A percentile compares a stretch with the other conserved stretches of the same genome.
phyloP scores from a whole-genome alignment of 169 alveolate genomes.

The Plasmodium vinckei region DNA sequence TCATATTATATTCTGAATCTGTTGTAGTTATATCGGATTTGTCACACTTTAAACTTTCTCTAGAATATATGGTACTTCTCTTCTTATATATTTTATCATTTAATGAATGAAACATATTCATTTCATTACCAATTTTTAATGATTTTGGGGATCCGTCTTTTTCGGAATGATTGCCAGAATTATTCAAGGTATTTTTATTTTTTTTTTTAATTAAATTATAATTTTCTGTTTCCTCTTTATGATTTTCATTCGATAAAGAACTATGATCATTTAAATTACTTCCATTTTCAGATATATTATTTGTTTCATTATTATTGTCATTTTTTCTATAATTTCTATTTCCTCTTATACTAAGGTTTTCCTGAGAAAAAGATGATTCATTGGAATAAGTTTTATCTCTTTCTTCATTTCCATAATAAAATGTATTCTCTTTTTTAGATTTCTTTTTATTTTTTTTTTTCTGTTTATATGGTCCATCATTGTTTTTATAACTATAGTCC shows the following conservation, averaged over 20 bases:
- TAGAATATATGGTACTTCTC: neutral
- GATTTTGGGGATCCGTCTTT: neutral
- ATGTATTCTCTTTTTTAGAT: conserved; percentile 9
- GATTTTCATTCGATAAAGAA: conserved; percentile 26
- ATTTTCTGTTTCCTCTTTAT: conserved; percentile 16
- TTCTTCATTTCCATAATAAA: conserved; percentile 19
- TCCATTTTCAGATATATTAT: conserved; percentile 6
- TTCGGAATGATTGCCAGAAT: no score
- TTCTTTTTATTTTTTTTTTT: conserved; percentile 11
- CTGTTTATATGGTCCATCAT: conserved; percentile 3
- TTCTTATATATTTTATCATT: conserved; percentile 20
- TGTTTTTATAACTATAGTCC: neutral
- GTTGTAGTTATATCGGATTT: conserved; percentile 69
- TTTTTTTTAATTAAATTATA: neutral
- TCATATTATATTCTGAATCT: conserved; percentile 56
- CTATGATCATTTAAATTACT: conserved; percentile 14
- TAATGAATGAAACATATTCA: conserved; percentile 35
- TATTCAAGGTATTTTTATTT: neutral
- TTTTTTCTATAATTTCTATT: conserved; percentile 15
- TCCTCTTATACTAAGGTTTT: conserved; percentile 7
- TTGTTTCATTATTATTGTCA: neutral
- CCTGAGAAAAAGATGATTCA: neutral
- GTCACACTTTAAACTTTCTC: conserved; percentile 15
- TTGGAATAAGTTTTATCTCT: conserved; percentile 6
- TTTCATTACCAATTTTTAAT: conserved; percentile 8